Evolutionary conservation across 305 asterid genomes (phyloP).

Genomic region (Andrographis paniculata): DNA sequence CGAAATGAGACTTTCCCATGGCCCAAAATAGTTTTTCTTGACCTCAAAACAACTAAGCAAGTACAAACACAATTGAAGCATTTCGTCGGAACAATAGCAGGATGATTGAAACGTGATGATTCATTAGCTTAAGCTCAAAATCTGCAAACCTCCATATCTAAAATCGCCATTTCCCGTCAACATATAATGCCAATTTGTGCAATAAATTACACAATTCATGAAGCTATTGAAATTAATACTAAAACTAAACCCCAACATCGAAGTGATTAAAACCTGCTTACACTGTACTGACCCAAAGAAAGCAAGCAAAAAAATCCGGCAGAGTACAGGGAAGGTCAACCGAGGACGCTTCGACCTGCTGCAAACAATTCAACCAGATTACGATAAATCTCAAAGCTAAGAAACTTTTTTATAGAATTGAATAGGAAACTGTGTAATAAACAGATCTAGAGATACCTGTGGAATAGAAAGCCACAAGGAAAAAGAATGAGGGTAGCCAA

Average conservation of each 20-base stretch:
- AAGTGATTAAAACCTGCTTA: no score
- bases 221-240: no score
- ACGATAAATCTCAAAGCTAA: neutral
- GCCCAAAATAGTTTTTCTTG: no score
- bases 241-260: no score
- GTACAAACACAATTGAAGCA: no score
- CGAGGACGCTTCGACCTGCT: slow-evolving; percentile 50
- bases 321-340: slow-evolving; percentile 31
- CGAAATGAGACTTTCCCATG: no score
- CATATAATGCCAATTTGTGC: no score
- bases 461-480: slow-evolving; percentile 35
- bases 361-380: slow-evolving; percentile 10
- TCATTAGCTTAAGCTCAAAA: neutral
- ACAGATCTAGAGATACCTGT: slow-evolving; percentile 21
- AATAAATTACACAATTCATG: no score
- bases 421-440: neutral
- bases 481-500: slow-evolving; percentile 43
- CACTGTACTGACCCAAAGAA: slow-evolving; percentile 39
- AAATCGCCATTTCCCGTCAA: no score
- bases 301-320: slow-evolving; percentile 46
- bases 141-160: no score
- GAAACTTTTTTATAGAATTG: neutral
- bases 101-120: neutral
- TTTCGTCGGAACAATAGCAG: no score
- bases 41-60: no score